Evolutionary conservation across 345 rosid species (phyloP), one percentile per base, ranked within the genome.

Genomic region (Eucalyptus pauciflora): DNA sequence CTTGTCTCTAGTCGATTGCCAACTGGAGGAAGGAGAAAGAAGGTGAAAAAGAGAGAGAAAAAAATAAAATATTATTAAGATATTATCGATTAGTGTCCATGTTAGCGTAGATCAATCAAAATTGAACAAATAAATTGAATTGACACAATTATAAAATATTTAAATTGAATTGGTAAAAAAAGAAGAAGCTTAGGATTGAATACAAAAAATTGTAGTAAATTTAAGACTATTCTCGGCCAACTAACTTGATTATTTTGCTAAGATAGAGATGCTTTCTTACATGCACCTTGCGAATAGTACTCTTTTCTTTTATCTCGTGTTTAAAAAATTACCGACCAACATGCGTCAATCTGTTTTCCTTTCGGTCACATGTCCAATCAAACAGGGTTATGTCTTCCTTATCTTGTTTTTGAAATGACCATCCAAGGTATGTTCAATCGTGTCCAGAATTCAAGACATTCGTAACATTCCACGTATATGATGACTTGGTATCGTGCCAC

Each of bases 61-160:
- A 2, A 52, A 52, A 13, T 1, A 52, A 17, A 3, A 52, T 20
- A 52, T 52, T 18, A 52, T 52, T 3, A 52, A 52, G 2, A 52
- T 7, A 52, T 52, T 52, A 52, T 52, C 24, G 4, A 1, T 18
- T 0, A 0, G 24, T 1, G 4, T 18, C 9, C 5, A 52, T 20
- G 10, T 52, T 52, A 4, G 0, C 3, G 5, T 52, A 2, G 2
- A 20, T 0, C 1, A 0, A 52, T 52, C 0, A 52, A 52, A 52
- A 52, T 18, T 52, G 0, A 0, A 52, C 0, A 1, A 18, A 52
- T 52, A 0, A 0, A 18, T 0, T 18, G 2, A 52, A 18, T 52
- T 52, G 2, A 52, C 2, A 8, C 0, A 52, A 52, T 52, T 52
- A 18, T 0, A 18, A 18, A 18, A 52, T 18, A 52, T 52, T 18